phyloP scores from a whole-genome alignment of 1,284 basidiomycete genomes.

The Mycena sp. region DNA sequence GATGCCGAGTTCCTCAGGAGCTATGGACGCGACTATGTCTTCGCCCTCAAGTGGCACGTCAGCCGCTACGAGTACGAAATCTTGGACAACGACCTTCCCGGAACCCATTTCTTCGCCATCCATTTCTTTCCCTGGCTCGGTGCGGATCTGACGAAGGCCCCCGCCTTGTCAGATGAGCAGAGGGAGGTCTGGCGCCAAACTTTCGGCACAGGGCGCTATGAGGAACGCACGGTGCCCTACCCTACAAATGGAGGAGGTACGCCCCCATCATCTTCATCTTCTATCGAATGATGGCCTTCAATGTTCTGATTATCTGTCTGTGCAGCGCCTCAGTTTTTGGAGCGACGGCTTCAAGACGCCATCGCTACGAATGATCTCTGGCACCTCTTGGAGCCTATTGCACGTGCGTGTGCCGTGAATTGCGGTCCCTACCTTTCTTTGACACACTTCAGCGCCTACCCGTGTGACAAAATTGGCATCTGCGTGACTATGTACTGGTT shows the following conservation, averaged over 20 bases:
- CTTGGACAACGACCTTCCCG: not conserved
- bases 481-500: too few species aligned
- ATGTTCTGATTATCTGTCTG: not conserved
- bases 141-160: not conserved
- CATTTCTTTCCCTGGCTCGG: not conserved
- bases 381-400: not conserved
- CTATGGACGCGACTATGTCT: too few species aligned
- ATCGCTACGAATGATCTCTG: not conserved
- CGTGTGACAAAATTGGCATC: too few species aligned
- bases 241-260: not conserved
- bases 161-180: not conserved
- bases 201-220: not conserved
- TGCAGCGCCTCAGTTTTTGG: not conserved
- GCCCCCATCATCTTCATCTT: not conserved
- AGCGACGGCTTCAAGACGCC: not conserved
- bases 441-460: not conserved
- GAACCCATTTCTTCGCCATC: not conserved
- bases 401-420: not conserved
- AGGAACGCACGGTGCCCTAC: not conserved
- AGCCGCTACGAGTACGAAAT: not conserved
- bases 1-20: too few species aligned
- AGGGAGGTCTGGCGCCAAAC: not conserved
- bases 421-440: not conserved
- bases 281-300: not conserved
- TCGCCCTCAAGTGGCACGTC: constrained; percentile 4